These are phyloP conservation scores for Suhomyces panamericanus DNA, from an alignment of 1,139 yeast species.

Conservation along the genomic window DNA sequence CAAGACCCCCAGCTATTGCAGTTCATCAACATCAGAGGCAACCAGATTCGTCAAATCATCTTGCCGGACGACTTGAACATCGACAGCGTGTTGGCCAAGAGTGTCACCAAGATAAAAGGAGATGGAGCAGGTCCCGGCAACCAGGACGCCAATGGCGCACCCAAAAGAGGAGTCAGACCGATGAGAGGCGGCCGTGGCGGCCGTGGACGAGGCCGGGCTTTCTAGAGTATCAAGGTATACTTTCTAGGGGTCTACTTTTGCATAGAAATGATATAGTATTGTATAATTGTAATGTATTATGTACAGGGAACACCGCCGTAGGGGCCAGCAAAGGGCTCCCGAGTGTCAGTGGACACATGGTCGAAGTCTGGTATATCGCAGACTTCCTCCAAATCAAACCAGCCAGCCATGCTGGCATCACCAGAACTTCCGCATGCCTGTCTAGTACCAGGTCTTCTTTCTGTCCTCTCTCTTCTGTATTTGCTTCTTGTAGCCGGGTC, in stretches of 20 bases:
- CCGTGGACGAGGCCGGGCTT: constrained; percentile 19
- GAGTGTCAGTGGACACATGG: not conserved
- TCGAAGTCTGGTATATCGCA: too few relatives aligned
- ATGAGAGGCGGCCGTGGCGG: constrained; percentile 22
- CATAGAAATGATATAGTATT: constrained; percentile 4
- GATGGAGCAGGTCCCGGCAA: constrained; percentile 45
- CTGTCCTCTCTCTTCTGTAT: constrained; percentile 51
- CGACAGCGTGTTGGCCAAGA: constrained; percentile 63
- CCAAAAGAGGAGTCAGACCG: constrained; percentile 18
- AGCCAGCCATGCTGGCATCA: not conserved
- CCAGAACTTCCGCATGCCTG: not conserved
- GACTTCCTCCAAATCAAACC: too few relatives aligned
- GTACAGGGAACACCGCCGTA: constrained; percentile 7
- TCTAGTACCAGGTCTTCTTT: constrained; percentile 47
- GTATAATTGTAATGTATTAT: constrained; percentile 10
- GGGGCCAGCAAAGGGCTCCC: not conserved
- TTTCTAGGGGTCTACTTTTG: not conserved
- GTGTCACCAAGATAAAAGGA: constrained; percentile 39
- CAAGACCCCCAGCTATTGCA: constrained; percentile 75
- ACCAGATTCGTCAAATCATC: constrained; percentile 79
- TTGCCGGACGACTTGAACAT: constrained; percentile 87
- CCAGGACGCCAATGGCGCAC: constrained; percentile 15
- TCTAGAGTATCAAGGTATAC: not conserved
- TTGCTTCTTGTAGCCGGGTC: constrained; percentile 63
- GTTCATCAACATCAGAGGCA: constrained; percentile 85